These are phyloP conservation scores for Trametes cinnabarina DNA, from an alignment of 768 basidiomycete genomes.

Conservation along the genomic window DNA sequence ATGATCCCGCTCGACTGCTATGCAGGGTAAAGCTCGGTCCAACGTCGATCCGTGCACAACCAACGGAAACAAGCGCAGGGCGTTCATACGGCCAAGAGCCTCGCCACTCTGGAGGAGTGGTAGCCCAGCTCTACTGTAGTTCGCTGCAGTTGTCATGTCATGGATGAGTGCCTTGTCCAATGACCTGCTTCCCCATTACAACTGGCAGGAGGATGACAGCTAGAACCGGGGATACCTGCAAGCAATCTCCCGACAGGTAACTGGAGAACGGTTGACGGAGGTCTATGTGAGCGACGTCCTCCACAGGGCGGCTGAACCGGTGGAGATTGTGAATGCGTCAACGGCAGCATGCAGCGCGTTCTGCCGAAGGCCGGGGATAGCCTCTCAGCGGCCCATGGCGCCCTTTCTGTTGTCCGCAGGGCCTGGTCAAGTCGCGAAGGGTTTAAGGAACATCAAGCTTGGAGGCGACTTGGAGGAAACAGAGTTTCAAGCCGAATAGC, in stretches of 20 bases:
- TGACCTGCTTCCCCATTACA: not conserved
- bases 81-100: slow-evolving; percentile 1
- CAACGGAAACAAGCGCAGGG: not conserved
- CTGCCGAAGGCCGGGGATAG: slow-evolving; percentile 2
- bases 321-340: not conserved
- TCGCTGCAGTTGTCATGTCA: not conserved
- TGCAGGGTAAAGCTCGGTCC: slow-evolving; percentile 20
- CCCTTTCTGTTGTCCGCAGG: slow-evolving; percentile 1
- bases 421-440: not conserved
- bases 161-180: not conserved
- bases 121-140: not conserved
- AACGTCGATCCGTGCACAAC: slow-evolving; percentile 20
- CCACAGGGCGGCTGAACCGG: no score
- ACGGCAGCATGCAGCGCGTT: not conserved
- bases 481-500: slow-evolving; percentile 14
- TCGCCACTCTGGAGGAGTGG: not conserved
- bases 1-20: not conserved
- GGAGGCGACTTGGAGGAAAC: not conserved
- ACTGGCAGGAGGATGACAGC: not conserved
- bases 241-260: no score
- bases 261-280: no score
- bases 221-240: not conserved
- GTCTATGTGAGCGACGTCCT: no score
- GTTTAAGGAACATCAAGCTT: not conserved
- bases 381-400: slow-evolving; percentile 8